Base-by-base conservation (phyloP, 345 rosid species). In the Eutrema japonicum region DNA sequence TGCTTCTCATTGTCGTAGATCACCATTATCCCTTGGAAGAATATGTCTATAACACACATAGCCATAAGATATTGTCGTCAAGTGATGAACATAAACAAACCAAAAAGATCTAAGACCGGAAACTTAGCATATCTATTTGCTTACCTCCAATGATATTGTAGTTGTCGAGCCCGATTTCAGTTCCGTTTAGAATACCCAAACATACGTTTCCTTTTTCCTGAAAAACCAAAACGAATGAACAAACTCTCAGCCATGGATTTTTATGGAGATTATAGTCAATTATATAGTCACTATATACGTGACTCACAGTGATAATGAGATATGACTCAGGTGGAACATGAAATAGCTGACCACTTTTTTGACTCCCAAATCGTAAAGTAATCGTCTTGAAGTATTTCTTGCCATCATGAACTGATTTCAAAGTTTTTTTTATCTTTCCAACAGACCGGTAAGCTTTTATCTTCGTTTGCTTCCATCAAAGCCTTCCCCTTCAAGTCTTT, bases 141-240 rank as follows among this genome's bases (percentile, higher is more conserved):
- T 60, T 75, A 88, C 98, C 98, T 66, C 97, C 97, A 32, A 94
- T 77, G 38, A 91, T 10, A 35, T 85, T 88, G 60, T 72, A 27
- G 68, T 78, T 42, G 26, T 65, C 82, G 11, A 94, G 77, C 50
- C 84, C 92, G 5, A 51, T 78, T 73, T 85, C 90, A 29, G 79
- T 72, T 42, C 98, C 96, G 16, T 86, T 83, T 67, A 94, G 68
- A 61, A 93, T 84, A 64, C 98, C 98, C 75, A 89, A 68, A 80
- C 98, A 93, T n/a, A 82, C 94, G 75, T 88, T 91, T 53, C 97
- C 92, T 6, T 42, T 66, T 46, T 84, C 70, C 98, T 94, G 79
- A n/a, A 27, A 48, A 36, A 55, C 9, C 8, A 13, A 36, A 42
- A 14, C 10, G 9, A 58, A 57, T 29, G 61, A 75, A 71, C 56